Evolutionary conservation across 108 stramenopile species (phyloP), one percentile per base, ranked within the genome.

Genomic region (Hondaea fermentalgiana): DNA sequence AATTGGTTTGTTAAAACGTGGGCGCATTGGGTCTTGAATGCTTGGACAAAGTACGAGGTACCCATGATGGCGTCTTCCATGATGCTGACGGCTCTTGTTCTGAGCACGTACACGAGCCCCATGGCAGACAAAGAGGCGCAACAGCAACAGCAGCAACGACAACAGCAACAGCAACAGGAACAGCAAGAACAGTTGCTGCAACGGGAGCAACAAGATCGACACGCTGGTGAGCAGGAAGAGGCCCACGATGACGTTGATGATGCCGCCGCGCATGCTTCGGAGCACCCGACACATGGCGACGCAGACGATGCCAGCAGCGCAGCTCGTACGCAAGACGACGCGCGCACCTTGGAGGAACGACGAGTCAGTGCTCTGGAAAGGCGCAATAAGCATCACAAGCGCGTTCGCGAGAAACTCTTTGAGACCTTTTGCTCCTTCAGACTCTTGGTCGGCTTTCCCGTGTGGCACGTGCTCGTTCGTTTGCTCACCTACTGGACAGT

Each of bases 341-440:
- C 19, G 49, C 44, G 45, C 23, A 12, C 4, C 12, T 35, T 53
- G 10, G 45, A 43, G 45, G 49, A 43, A 16, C 51, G 49, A 6
- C n/a, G 76, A 12, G 76, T 45, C 16, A 21, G 28, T 16, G 51
- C 51, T 8, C 5, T 83, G 8, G 45, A 83, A 23, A 47, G 51
- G 51, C 45, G 76, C 19, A 53, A 83, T 12, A 83, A 83, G n/a
- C 64, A 69, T 3, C 64, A 69, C 45, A 83, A 83, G 51, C 76
- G 76, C 8, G 51, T 83, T 25, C 76, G 76, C 51, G 76, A 83
- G 4, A 83, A 83, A 45, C 76, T 83, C n/a, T 83, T 83, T 28
- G 76, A 83, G 28, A 83, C 76, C 76, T 83, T 83, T 47, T 53
- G 45, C 25, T 47, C 76, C 8, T 83, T 83, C 51, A 21, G 76